Conservation (phyloP, 2,329 filamentous ascomycete species). For the Grosmannia penicillata region DNA sequence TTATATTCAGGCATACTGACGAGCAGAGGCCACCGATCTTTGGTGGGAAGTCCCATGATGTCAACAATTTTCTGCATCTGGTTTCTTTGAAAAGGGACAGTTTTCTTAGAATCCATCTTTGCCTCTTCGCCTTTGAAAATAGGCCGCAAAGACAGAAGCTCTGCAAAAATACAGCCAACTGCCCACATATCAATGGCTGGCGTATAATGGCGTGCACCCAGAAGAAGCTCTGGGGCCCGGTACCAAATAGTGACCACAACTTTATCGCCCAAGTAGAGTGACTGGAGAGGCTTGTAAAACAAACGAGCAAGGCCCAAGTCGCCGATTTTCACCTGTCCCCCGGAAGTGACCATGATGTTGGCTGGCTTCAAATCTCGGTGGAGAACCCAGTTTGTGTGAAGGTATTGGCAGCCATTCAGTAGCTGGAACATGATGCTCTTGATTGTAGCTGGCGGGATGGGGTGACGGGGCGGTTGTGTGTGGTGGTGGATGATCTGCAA, state of each 20-base stretch:
- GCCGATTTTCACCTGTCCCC: constrained; percentile 84
- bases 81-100: constrained; percentile 89
- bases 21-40: constrained; percentile 78
- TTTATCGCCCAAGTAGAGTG: constrained; percentile 86
- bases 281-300: constrained; percentile 87
- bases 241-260: constrained; percentile 99
- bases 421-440: constrained; percentile 94
- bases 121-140: constrained; percentile 99
- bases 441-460: constrained; percentile 77
- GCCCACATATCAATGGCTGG: constrained; percentile 97
- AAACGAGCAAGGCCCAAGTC: constrained; percentile 84
- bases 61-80: constrained; percentile 99
- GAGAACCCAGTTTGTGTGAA: constrained; percentile 93
- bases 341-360: constrained; percentile 95
- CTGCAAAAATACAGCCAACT: constrained; percentile 93
- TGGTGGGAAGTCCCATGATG: constrained; percentile 80
- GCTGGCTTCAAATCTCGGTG: constrained; percentile 95
- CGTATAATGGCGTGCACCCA: constrained; percentile 91
- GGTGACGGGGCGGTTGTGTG: constrained; percentile 72
- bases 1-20: constrained; percentile 74
- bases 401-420: constrained; percentile 83
- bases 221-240: constrained; percentile 79
- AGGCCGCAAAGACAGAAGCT: constrained; percentile 74
- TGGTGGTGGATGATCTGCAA: constrained; percentile 98
- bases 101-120: constrained; percentile 98